Conservation (phyloP, 2,329 filamentous ascomycete species). For the Talaromyces islandicus region DNA sequence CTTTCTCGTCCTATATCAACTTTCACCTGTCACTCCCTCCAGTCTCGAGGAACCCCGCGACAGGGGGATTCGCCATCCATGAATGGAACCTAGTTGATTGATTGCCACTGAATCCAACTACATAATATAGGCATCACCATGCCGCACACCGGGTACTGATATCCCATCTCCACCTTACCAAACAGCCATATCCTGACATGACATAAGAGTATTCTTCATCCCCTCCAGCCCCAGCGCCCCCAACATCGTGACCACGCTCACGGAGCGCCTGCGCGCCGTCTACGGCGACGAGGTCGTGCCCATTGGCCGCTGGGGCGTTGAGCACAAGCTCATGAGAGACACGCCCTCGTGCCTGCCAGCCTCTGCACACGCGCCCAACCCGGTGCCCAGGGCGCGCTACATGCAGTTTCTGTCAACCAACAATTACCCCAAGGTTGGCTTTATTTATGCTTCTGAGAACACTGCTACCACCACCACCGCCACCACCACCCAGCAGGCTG, state of each 20-base stretch:
- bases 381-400: slow-evolving; percentile 27
- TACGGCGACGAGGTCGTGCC: slow-evolving; percentile 30
- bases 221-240: slow-evolving; percentile 35
- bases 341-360: slow-evolving; percentile 35
- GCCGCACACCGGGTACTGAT: slow-evolving; percentile 30
- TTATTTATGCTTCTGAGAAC: slow-evolving; percentile 34
- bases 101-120: background rate
- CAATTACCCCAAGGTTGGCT: slow-evolving; percentile 35
- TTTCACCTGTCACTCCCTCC: background rate
- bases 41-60: background rate
- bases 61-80: too few species aligned
- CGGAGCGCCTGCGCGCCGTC: slow-evolving; percentile 32
- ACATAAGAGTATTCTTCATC: slow-evolving; percentile 37
- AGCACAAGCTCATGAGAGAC: slow-evolving; percentile 39
- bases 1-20: background rate
- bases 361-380: slow-evolving; percentile 23
- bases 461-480: background rate
- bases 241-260: slow-evolving; percentile 27
- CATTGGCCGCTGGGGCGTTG: slow-evolving; percentile 34
- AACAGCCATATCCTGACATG: background rate
- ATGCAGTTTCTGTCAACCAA: slow-evolving; percentile 39
- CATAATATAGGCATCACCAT: slow-evolving; percentile 13
- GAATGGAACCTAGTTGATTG: background rate
- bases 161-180: background rate
- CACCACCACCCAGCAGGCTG: background rate